phyloP scores from a whole-genome alignment of 306 rosid genomes.

The Macrotyloma uniflorum region DNA sequence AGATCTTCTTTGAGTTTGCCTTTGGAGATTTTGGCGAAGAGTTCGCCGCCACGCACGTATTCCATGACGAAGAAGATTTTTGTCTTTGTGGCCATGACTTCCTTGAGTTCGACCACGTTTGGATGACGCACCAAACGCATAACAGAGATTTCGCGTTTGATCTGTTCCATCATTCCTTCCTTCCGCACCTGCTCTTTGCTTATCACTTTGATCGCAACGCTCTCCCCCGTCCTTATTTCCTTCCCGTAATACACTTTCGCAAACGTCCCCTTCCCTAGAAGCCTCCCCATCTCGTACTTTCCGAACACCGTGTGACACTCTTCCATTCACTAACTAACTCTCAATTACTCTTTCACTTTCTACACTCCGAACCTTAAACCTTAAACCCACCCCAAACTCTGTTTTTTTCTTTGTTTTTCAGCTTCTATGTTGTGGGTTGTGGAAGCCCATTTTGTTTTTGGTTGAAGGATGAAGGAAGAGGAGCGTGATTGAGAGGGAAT shows the following conservation, averaged over 20 bases:
- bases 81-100: slow-evolving; percentile 80
- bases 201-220: slow-evolving; percentile 76
- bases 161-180: slow-evolving; percentile 83
- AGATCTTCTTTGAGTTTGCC: slow-evolving; percentile 67
- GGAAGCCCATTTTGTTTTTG: background rate
- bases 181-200: slow-evolving; percentile 65
- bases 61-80: slow-evolving; percentile 83
- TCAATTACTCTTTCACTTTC: no score
- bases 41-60: slow-evolving; percentile 79
- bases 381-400: no score
- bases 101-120: slow-evolving; percentile 70
- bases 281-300: slow-evolving; percentile 69
- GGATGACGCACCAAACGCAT: slow-evolving; percentile 75
- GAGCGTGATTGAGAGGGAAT: no score
- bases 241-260: slow-evolving; percentile 77
- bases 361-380: no score
- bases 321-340: no score
- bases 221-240: slow-evolving; percentile 52
- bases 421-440: no score
- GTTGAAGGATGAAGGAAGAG: background rate
- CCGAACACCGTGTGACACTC: slow-evolving; percentile 54
- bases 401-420: background rate
- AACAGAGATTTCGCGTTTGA: slow-evolving; percentile 73
- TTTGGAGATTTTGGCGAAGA: slow-evolving; percentile 68
- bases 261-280: slow-evolving; percentile 78